Conservation (phyloP, 176 grass and related monocot genomes). For the Lolium rigidum region DNA sequence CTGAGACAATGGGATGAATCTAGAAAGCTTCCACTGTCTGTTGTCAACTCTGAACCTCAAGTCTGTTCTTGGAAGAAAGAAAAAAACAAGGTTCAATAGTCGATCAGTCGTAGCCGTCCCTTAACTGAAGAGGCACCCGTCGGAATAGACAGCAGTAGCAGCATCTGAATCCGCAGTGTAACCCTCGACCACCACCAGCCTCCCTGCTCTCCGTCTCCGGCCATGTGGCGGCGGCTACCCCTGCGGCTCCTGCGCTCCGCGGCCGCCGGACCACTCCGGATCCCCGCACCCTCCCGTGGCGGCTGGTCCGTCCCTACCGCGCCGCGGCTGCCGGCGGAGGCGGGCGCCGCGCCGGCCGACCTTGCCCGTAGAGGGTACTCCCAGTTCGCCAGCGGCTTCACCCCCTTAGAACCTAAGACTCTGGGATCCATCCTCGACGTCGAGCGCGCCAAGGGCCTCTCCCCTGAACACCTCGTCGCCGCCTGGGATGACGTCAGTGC, state of each 20-base stretch:
- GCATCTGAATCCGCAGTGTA: not conserved
- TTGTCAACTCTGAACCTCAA: too few species aligned
- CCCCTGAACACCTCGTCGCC: constrained; percentile 76
- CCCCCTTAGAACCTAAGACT: constrained; percentile 65
- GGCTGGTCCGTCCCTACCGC: not conserved
- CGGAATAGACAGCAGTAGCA: too few species aligned
- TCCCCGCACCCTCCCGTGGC: not conserved
- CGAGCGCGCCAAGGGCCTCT: constrained; percentile 68
- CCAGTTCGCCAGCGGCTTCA: constrained; percentile 78
- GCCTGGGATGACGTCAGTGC: constrained; percentile 85
- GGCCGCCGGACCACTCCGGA: constrained; percentile 9
- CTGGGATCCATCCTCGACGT: constrained; percentile 83
- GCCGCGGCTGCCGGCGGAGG: not conserved
- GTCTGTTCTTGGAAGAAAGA: too few species aligned
- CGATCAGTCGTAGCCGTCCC: too few species aligned
- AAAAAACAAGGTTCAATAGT: too few species aligned
- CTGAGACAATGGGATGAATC: too few species aligned
- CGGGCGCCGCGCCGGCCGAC: constrained; percentile 6
- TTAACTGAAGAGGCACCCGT: too few species aligned
- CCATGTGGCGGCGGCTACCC: constrained; percentile 44
- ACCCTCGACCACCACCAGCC: not conserved
- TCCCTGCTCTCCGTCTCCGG: constrained; percentile 39
- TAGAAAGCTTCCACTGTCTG: too few species aligned
- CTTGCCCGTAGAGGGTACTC: constrained; percentile 58
- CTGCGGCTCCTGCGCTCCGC: constrained; percentile 31